Base-by-base conservation (phyloP, 345 rosid species). In the Microthlaspi erraticum region DNA sequence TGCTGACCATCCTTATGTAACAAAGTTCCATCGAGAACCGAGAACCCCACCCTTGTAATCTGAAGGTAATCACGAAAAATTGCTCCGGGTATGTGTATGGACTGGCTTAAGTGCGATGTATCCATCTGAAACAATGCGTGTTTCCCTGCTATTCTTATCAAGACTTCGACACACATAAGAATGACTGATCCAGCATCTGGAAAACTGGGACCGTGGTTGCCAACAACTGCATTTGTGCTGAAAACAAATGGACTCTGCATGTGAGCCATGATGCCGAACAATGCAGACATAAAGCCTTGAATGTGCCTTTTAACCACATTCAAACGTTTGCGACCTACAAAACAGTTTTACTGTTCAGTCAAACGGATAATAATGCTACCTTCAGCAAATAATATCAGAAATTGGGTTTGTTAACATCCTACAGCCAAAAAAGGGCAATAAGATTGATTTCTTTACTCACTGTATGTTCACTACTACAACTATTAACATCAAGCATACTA, bases 81-180 rank as follows among this genome's bases (percentile, higher is more conserved):
- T 59, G 86, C 83, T 37, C 83, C 92, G 32, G 98, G 91, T 45
- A 89, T 72, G 36, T 68, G 87, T 76, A 94, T 58, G 64, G 85
- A 83, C 73, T 89, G 95, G 58, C 82, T 85, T 60, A 89, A 72
- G 66, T 91, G 99, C 79, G 88, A 89, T 18, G 89, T 74, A 71
- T 88, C 84, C 89, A 94, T 75, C 58, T 77, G 81, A 77, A 85
- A 88, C 68, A 83, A 66, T 58, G 85, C 83, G 61, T 71, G 87
- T 75, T 90, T 91, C 72, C 89, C 93, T 65, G 84, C 86, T 74
- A 88, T 70, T 84, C 91, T 86, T 60, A 85, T 87, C 75, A 94
- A 81, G 29, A 91, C 90, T 85, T 88, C 92, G 71, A 88, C 83
- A 79, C 92, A 88, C 97, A 89, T 89, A 64, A 91, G 93, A 77